phyloP scores from a whole-genome alignment of 352 stramenopile species.

The Globisporangium orthogonon region DNA sequence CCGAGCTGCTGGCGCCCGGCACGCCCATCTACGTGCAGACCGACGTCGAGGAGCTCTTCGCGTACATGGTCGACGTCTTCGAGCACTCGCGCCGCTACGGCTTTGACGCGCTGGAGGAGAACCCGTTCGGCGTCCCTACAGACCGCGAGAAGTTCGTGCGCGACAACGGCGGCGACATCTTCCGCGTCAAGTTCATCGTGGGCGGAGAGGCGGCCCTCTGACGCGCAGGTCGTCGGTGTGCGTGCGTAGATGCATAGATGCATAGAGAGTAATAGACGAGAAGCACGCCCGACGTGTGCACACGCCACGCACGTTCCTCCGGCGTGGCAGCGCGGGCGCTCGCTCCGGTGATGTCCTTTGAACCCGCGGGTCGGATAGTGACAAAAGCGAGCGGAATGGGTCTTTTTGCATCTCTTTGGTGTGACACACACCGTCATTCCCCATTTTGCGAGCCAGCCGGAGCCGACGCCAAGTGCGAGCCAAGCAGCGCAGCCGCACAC shows the following conservation, averaged over 20 bases:
- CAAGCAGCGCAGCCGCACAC: neutral
- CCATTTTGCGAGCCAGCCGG: too few relatives aligned
- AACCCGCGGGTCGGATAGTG: neutral
- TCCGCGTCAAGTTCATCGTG: slow-evolving; percentile 44
- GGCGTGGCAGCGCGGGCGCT: too few relatives aligned
- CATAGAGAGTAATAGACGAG: neutral
- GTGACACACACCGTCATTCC: neutral
- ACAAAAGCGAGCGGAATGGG: neutral
- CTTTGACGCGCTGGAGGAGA: slow-evolving; percentile 32
- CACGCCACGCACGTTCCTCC: too few relatives aligned
- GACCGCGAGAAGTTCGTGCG: slow-evolving; percentile 69
- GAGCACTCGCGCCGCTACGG: slow-evolving; percentile 35
- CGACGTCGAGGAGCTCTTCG: slow-evolving; percentile 76
- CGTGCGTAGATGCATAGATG: neutral
- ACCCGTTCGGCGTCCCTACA: slow-evolving; percentile 62
- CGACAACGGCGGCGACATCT: slow-evolving; percentile 67
- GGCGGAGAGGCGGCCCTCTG: slow-evolving; percentile 1
- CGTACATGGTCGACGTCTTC: slow-evolving; percentile 83
- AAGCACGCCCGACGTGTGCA: too few relatives aligned
- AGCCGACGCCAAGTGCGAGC: neutral
- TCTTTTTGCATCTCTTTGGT: neutral
- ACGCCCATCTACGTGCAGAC: slow-evolving; percentile 81
- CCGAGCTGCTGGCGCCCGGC: slow-evolving; percentile 31
- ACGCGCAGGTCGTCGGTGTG: neutral
- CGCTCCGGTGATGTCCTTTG: neutral